Conservation (phyloP, 2,329 filamentous ascomycete species). For the Aciculosporium take region DNA sequence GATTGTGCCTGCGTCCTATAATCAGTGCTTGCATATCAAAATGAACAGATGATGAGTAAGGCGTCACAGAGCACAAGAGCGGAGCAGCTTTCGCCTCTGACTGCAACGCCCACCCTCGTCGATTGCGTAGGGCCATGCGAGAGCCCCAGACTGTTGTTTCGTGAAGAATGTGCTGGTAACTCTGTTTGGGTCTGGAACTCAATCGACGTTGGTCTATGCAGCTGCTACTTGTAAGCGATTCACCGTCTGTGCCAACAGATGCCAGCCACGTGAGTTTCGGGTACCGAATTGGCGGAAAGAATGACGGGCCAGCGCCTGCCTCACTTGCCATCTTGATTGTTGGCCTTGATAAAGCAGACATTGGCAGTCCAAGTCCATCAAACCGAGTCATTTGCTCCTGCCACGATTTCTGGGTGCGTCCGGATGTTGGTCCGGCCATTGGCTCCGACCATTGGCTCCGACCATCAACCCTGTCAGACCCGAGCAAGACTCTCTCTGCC, state of each 20-base stretch:
- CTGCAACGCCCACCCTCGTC: neutral
- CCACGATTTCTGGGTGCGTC: too few species aligned
- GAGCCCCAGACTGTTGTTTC: neutral
- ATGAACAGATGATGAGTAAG: neutral
- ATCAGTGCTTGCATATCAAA: neutral
- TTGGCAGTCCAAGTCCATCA: too few species aligned
- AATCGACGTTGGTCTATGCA: too few species aligned
- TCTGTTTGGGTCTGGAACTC: neutral
- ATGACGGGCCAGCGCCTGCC: neutral
- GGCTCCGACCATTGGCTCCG: neutral
- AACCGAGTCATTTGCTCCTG: too few species aligned
- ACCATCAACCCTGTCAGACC: neutral
- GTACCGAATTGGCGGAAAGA: neutral
- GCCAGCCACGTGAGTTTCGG: neutral
- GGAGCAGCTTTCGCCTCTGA: neutral
- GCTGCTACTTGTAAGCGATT: neutral
- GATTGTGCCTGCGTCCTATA: neutral
- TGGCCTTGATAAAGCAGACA: too few species aligned
- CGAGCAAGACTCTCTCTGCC: neutral
- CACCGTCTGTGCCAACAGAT: neutral
- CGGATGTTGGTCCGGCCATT: neutral
- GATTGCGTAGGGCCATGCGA: neutral
- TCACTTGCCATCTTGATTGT: neutral
- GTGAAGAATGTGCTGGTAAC: neutral
- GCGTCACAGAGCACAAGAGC: conserved; percentile 1